A percentile compares a stretch with the other conserved stretches of the same genome.
These are phyloP conservation scores for Termitomyces eurrhizus DNA, from an alignment of 768 basidiomycete genomes.

Conservation along the genomic window DNA sequence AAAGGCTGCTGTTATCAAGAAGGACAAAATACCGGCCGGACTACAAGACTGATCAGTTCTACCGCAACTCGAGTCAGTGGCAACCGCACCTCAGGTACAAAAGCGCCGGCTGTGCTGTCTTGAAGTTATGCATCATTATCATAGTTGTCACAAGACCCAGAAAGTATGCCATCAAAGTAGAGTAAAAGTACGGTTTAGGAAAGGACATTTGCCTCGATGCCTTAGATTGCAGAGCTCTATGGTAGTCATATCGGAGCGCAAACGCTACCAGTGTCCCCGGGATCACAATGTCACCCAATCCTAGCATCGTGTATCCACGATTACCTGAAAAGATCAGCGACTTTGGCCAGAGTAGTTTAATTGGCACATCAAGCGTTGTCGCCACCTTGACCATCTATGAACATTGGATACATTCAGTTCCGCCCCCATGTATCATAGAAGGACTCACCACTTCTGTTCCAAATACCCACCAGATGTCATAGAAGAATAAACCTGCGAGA, in stretches of 20 bases:
- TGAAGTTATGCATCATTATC: conserved; percentile 76
- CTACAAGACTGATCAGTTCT: conserved; percentile 28
- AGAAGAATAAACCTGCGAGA: conserved; percentile 81
- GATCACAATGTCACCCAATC: conserved; percentile 82
- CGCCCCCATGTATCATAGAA: too few relatives aligned
- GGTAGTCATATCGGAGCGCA: conserved; percentile 80
- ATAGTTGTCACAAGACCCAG: conserved; percentile 74
- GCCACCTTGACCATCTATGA: conserved; percentile 91
- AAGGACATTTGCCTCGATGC: conserved; percentile 33
- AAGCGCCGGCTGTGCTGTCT: conserved; percentile 84
- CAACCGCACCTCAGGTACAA: conserved; percentile 82
- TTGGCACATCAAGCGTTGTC: conserved; percentile 84
- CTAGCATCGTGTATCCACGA: conserved; percentile 82
- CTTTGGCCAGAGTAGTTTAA: conserved; percentile 89
- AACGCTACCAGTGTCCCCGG: conserved; percentile 73
- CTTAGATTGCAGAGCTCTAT: conserved; percentile 32
- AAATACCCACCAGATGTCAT: conserved; percentile 96
- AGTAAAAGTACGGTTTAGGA: conserved; percentile 72
- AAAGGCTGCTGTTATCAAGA: conserved; percentile 50
- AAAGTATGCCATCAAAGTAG: conserved; percentile 68
- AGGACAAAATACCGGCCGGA: conserved; percentile 74
- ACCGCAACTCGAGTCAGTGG: background rate
- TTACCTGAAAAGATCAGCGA: conserved; percentile 44
- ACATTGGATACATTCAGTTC: background rate
- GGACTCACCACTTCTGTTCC: conserved; percentile 74